phyloP scores from a whole-genome alignment of 1,284 basidiomycete genomes.

The Irpex rosettiformis region DNA sequence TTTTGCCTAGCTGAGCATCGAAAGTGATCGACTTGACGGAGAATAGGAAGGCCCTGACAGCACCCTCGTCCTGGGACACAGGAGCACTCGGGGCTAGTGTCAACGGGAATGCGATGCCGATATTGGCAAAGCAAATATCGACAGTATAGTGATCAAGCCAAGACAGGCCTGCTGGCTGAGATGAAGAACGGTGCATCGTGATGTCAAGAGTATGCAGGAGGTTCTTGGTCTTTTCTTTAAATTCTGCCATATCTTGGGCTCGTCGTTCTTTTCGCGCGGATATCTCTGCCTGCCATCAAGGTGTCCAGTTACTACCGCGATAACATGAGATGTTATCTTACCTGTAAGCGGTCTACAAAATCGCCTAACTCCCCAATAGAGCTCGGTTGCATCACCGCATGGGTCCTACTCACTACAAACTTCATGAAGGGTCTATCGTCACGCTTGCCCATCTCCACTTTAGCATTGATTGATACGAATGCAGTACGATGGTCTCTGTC shows the following conservation, averaged over 20 bases:
- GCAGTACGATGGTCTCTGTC: slow-evolving; percentile 70
- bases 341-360: slow-evolving; percentile 80
- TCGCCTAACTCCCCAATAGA: slow-evolving; percentile 87
- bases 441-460: slow-evolving; percentile 35
- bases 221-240: slow-evolving; percentile 76
- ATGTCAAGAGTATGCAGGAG: slow-evolving; percentile 74
- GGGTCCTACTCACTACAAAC: slow-evolving; percentile 67
- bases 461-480: slow-evolving; percentile 78
- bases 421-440: slow-evolving; percentile 42
- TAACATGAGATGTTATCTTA: slow-evolving; percentile 25
- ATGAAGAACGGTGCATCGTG: slow-evolving; percentile 40
- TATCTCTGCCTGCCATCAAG: slow-evolving; percentile 61
- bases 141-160: slow-evolving; percentile 71
- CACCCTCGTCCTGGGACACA: slow-evolving; percentile 38
- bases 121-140: slow-evolving; percentile 59
- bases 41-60: slow-evolving; percentile 79
- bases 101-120: slow-evolving; percentile 85
- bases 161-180: slow-evolving; percentile 34
- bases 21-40: slow-evolving; percentile 77
- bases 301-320: neutral
- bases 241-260: slow-evolving; percentile 70
- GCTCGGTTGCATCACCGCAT: slow-evolving; percentile 90
- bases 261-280: slow-evolving; percentile 69
- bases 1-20: slow-evolving; percentile 70
- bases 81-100: slow-evolving; percentile 52